Base-by-base conservation (phyloP, 805 yeast species). In the Kluyveromyces dobzhanskii region DNA sequence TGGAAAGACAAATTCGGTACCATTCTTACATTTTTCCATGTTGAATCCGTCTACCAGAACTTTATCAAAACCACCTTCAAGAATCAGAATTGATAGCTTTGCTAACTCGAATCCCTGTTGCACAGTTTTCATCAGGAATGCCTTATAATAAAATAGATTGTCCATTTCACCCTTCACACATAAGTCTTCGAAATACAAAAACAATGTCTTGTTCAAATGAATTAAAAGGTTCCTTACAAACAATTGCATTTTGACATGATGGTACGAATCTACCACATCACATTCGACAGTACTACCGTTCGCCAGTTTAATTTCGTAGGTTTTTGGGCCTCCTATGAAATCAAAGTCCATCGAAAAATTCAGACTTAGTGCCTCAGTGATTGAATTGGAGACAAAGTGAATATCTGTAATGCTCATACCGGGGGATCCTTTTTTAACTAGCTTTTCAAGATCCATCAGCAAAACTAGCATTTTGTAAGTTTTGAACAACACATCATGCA, bases 211-310 rank as follows among this genome's bases (percentile, higher is more conserved):
- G 26, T 26, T 35, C 16, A 35, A 16, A 16, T 27, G 31, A 3
- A 35, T 30, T 3, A 35, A n/a, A 9, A 27, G 13, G 25, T 27
- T 35, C 4, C 38, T 16, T 12, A 35, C 38, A 9, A 34, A 6
- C 3, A 34, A n/a, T 8, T 34, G 37, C 19, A 16, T 34, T 18
- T 34, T 29, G 17, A 34, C 30, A n/a, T 34, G 23, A 17, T 34
- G 37, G 21, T 25, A 34, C 17, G 37, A 34, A 26, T 34, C 37
- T 16, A 34, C 24, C 17, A 34, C 37, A 25, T 34, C 37, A 17
- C 37, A 34, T n/a, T 4, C 19, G 3, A 34, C 11, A 12, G 24
- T 16, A 11, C 24, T 34, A 7, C 37, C 37, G 29, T 26, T 34
- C 14, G 30, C 5, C 12, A 34, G 17, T n/a, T 24, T 19, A 10